Percentiles rank a stretch among this genome's conserved stretches.
phyloP scores from a whole-genome alignment of 345 rosid species.

The Jatropha curcas region DNA sequence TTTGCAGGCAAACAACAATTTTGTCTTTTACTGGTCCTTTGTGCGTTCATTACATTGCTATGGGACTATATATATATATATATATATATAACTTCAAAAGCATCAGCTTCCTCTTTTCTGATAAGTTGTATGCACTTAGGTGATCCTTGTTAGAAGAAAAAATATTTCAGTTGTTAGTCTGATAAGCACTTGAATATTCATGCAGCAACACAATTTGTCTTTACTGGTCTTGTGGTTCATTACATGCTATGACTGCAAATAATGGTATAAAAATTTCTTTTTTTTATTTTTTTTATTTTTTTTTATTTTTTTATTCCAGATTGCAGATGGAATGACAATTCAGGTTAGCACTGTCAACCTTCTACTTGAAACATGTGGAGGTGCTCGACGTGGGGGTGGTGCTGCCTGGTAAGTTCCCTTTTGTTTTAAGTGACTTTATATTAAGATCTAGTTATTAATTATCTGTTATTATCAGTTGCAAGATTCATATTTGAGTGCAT shows the following conservation, averaged over 20 bases:
- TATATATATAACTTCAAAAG: too few relatives aligned
- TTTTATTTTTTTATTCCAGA: slow-evolving; percentile 47
- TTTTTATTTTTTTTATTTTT: too few relatives aligned
- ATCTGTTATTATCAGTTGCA: slow-evolving; percentile 1
- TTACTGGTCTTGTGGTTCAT: not conserved
- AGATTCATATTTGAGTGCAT: too few relatives aligned
- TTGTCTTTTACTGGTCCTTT: too few relatives aligned
- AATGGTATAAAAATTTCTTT: slow-evolving; percentile 13
- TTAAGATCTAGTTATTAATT: not conserved
- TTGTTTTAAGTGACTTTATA: not conserved
- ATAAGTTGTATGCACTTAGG: not conserved
- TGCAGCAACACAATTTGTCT: not conserved
- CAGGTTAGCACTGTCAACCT: slow-evolving; percentile 87
- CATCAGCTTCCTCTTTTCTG: not conserved
- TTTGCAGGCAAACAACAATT: too few relatives aligned
- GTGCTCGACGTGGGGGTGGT: slow-evolving; percentile 63
- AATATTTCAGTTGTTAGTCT: not conserved
- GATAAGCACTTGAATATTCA: not conserved
- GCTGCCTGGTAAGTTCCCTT: slow-evolving; percentile 75
- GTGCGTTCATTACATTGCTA: too few relatives aligned
- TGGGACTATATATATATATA: too few relatives aligned
- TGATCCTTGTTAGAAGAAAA: slow-evolving; percentile 2
- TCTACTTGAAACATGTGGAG: slow-evolving; percentile 88
- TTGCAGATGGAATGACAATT: slow-evolving; percentile 99
- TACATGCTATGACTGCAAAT: not conserved